Evolutionary conservation across 495 filamentous ascomycete species (phyloP).

Genomic region (Bacidia rubella): DNA sequence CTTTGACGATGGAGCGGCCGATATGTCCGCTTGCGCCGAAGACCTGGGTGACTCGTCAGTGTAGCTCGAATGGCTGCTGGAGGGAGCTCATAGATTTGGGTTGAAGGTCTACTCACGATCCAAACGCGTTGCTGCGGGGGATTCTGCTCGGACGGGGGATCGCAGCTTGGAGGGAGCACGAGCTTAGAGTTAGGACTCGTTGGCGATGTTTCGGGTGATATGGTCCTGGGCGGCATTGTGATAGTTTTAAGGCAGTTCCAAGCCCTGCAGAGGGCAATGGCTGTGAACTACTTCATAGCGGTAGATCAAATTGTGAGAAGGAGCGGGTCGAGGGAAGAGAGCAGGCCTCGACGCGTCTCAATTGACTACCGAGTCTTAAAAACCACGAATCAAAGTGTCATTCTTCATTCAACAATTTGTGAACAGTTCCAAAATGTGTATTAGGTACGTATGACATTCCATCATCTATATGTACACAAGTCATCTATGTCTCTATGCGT

Average conservation of each 20-base stretch:
- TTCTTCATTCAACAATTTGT: too few relatives aligned
- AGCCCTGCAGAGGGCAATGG: too few relatives aligned
- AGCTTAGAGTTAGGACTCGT: constrained; percentile 23
- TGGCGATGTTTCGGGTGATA: neutral
- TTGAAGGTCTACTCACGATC: constrained; percentile 52
- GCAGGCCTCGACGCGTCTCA: too few relatives aligned
- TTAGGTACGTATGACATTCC: neutral
- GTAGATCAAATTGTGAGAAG: too few relatives aligned
- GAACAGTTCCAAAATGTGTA: too few relatives aligned
- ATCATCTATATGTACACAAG: constrained; percentile 8
- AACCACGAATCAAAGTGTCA: too few relatives aligned
- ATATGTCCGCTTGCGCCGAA: constrained; percentile 96
- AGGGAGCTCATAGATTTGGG: constrained; percentile 3
- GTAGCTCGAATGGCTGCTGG: neutral
- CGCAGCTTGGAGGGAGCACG: constrained; percentile 60
- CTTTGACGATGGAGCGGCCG: constrained; percentile 77
- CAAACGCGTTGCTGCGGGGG: constrained; percentile 65
- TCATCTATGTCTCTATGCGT: constrained; percentile 4
- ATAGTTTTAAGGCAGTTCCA: too few relatives aligned
- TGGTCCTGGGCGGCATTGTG: neutral
- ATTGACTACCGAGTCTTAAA: too few relatives aligned
- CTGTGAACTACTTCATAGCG: too few relatives aligned
- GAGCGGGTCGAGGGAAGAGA: too few relatives aligned
- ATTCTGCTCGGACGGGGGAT: constrained; percentile 60
- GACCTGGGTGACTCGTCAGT: constrained; percentile 42